Percentiles rank a stretch among this genome's conserved stretches.
These are phyloP conservation scores for Verticillium klebahnii DNA, from an alignment of 2,329 filamentous ascomycete genomes.

Conservation along the genomic window DNA sequence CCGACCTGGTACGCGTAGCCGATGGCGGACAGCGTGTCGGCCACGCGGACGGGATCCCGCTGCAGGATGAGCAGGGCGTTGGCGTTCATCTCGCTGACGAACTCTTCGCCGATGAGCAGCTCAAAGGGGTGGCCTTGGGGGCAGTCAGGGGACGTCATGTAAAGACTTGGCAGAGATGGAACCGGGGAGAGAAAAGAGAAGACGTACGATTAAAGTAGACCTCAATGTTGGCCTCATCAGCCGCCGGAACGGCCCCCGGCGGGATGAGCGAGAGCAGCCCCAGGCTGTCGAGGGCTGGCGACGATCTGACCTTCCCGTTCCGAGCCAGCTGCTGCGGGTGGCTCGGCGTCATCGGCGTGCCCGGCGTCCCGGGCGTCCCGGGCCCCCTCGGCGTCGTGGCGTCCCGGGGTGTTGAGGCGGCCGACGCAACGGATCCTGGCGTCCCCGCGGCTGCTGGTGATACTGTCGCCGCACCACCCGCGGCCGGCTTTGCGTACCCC, in stretches of 20 bases:
- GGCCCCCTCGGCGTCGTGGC: not conserved
- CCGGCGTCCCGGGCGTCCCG: not conserved
- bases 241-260: constrained; percentile 16
- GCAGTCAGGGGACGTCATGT: not conserved
- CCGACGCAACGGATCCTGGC: not conserved
- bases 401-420: not conserved
- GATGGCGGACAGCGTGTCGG: constrained; percentile 22
- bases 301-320: not conserved
- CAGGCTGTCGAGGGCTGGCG: constrained; percentile 1
- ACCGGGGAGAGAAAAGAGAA: not conserved
- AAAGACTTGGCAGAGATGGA: no score
- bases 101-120: constrained; percentile 22
- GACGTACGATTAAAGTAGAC: constrained; percentile 20
- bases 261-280: constrained; percentile 16
- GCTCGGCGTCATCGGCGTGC: not conserved
- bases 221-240: constrained; percentile 21
- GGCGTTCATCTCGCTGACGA: constrained; percentile 26
- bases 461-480: not conserved
- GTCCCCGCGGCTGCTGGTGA: not conserved
- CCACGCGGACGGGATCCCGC: constrained; percentile 19
- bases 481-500: constrained; percentile 16
- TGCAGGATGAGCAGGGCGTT: constrained; percentile 22
- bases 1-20: constrained; percentile 21
- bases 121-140: constrained; percentile 17
- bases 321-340: not conserved